These are phyloP conservation scores for Amaranthus hypochondriacus DNA, from an alignment of 148 eudicot species.

Conservation along the genomic window DNA sequence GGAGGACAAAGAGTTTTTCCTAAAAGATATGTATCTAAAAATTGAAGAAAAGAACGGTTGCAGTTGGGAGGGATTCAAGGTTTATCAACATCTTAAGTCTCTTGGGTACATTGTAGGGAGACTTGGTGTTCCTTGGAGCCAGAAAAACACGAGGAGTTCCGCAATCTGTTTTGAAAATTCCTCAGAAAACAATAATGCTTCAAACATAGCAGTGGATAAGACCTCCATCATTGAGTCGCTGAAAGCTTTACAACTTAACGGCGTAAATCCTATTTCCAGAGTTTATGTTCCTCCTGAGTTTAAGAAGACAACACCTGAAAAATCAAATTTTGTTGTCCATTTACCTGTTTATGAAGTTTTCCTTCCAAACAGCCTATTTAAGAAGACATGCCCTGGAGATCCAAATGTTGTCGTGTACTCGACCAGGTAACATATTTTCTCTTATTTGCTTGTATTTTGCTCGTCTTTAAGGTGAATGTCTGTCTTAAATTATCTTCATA, in stretches of 20 bases:
- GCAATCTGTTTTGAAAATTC: constrained; percentile 20
- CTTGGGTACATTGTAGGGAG: too few relatives aligned
- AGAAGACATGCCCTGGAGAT: constrained; percentile 77
- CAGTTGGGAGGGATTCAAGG: too few relatives aligned
- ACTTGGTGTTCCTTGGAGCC: too few relatives aligned
- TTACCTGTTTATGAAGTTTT: constrained; percentile 69
- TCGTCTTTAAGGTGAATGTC: too few relatives aligned
- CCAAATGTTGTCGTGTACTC: constrained; percentile 60
- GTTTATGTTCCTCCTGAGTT: constrained; percentile 75
- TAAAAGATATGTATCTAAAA: too few relatives aligned
- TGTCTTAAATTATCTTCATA: background rate
- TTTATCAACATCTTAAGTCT: too few relatives aligned
- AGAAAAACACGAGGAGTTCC: too few relatives aligned
- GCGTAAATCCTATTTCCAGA: constrained; percentile 49
- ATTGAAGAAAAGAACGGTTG: too few relatives aligned
- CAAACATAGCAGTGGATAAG: constrained; percentile 11
- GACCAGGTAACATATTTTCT: too few relatives aligned
- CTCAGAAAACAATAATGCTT: constrained; percentile 7
- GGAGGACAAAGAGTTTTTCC: too few relatives aligned
- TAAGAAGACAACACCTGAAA: constrained; percentile 68
- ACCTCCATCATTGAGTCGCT: constrained; percentile 35
- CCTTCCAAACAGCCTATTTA: constrained; percentile 81
- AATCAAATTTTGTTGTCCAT: constrained; percentile 57
- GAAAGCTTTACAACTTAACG: constrained; percentile 42
- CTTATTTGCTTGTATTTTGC: too few relatives aligned